phyloP scores from a whole-genome alignment of 2,329 filamentous ascomycete genomes.

The Neurospora sp. region DNA sequence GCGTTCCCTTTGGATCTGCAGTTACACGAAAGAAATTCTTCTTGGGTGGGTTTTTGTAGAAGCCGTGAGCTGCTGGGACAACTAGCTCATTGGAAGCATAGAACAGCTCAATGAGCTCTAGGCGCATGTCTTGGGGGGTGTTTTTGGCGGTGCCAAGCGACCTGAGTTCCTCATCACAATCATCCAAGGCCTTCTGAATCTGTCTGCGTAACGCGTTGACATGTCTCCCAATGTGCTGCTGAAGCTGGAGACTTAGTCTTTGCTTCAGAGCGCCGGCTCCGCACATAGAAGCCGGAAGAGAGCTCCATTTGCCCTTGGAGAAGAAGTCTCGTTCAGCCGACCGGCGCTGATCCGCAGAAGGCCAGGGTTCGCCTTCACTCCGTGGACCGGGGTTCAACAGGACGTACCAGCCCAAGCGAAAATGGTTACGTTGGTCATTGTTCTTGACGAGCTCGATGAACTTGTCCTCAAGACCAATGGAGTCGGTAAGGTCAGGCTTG shows the following conservation, averaged over 20 bases:
- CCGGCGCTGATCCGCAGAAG: slow-evolving; percentile 30
- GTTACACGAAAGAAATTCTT: slow-evolving; percentile 42
- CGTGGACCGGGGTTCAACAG: slow-evolving; percentile 38
- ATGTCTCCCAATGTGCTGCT: slow-evolving; percentile 42
- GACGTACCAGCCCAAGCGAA: slow-evolving; percentile 43
- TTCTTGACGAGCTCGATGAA: slow-evolving; percentile 44
- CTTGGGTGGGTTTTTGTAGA: slow-evolving; percentile 45
- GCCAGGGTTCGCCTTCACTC: slow-evolving; percentile 34
- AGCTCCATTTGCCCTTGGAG: slow-evolving; percentile 37
- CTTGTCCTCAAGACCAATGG: slow-evolving; percentile 43
- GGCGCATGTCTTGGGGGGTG: slow-evolving; percentile 42
- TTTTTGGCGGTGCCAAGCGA: slow-evolving; percentile 41
- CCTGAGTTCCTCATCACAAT: slow-evolving; percentile 39
- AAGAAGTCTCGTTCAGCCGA: slow-evolving; percentile 39
- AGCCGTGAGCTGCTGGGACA: slow-evolving; percentile 42
- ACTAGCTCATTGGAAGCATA: slow-evolving; percentile 44
- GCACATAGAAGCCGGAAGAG: slow-evolving; percentile 37
- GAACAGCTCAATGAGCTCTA: slow-evolving; percentile 44
- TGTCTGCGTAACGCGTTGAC: slow-evolving; percentile 40
- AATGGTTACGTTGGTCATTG: slow-evolving; percentile 39
- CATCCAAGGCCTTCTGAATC: slow-evolving; percentile 39
- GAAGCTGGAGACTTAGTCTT: slow-evolving; percentile 40
- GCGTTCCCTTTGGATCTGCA: slow-evolving; percentile 39
- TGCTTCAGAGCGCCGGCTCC: slow-evolving; percentile 35
- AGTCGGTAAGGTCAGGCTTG: slow-evolving; percentile 43